Evolutionary conservation across 2,329 filamentous ascomycete species (phyloP).

Genomic region (Ascochyta fabae): DNA sequence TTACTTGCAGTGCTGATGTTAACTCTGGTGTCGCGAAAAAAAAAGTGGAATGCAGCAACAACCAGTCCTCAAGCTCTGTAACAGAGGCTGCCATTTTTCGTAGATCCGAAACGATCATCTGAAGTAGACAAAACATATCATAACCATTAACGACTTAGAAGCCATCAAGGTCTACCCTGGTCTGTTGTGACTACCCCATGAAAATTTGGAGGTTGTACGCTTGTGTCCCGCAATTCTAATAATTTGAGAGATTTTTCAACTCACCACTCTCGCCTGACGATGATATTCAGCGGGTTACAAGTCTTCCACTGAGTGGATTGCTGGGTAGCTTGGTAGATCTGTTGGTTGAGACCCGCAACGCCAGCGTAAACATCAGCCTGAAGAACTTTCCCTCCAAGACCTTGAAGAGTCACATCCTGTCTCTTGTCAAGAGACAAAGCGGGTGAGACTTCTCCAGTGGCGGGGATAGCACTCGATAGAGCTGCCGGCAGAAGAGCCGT

Average conservation of each 20-base stretch:
- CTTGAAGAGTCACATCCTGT: conserved; percentile 15
- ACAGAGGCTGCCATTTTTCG: too few species aligned
- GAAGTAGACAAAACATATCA: too few species aligned
- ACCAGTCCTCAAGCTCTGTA: too few species aligned
- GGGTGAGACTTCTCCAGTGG: conserved; percentile 11
- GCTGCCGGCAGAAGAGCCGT: conserved; percentile 22
- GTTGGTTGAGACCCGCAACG: conserved; percentile 33
- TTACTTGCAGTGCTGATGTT: background rate
- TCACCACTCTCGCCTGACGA: conserved; percentile 55
- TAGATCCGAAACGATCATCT: too few species aligned
- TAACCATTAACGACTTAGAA: too few species aligned
- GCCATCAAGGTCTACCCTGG: too few species aligned
- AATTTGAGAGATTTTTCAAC: conserved; percentile 25
- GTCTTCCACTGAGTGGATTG: conserved; percentile 30
- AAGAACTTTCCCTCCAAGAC: conserved; percentile 25
- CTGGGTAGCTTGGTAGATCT: conserved; percentile 33
- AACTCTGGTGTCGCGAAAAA: too few species aligned
- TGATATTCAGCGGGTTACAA: conserved; percentile 50
- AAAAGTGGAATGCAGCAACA: too few species aligned
- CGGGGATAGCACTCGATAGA: conserved; percentile 26
- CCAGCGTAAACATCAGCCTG: conserved; percentile 33
- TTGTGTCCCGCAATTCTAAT: too few species aligned
- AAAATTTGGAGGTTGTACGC: too few species aligned
- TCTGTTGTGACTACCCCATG: too few species aligned
- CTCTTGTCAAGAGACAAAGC: conserved; percentile 25